Percentiles rank a stretch among this genome's conserved stretches.
Evolutionary conservation across 2,329 filamentous ascomycete genomes (phyloP).

Genomic region (Ceratocystis papillata): DNA sequence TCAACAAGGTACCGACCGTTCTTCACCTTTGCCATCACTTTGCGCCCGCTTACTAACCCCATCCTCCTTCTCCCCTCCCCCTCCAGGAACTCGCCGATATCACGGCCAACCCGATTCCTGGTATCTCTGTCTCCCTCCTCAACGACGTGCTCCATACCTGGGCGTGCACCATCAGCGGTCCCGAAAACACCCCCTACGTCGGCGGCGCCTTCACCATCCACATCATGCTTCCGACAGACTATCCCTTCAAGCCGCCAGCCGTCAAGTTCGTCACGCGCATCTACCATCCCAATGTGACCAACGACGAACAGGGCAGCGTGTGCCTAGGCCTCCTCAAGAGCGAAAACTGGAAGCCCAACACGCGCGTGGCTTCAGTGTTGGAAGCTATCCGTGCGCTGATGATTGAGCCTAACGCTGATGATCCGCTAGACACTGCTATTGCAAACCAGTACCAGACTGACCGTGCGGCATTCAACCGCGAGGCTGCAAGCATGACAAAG

Average conservation of each 20-base stretch:
- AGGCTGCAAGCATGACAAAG: slow-evolving; percentile 31
- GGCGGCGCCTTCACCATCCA: slow-evolving; percentile 68
- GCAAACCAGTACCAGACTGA: slow-evolving; percentile 72
- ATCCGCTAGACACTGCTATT: slow-evolving; percentile 77
- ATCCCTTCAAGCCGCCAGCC: slow-evolving; percentile 99
- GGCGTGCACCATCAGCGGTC: slow-evolving; percentile 41
- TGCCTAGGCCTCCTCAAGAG: slow-evolving; percentile 90
- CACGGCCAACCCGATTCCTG: slow-evolving; percentile 37
- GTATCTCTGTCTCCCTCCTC: slow-evolving; percentile 40
- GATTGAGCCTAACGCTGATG: slow-evolving; percentile 72
- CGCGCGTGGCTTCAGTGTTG: slow-evolving; percentile 63
- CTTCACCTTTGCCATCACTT: not conserved
- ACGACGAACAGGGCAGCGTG: slow-evolving; percentile 86
- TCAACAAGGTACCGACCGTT: slow-evolving; percentile 34
- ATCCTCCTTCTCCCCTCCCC: not conserved
- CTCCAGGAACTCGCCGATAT: slow-evolving; percentile 45
- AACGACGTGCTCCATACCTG: slow-evolving; percentile 43
- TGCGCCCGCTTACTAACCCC: slow-evolving; percentile 26
- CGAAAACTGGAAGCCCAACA: slow-evolving; percentile 86
- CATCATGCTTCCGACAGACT: slow-evolving; percentile 99
- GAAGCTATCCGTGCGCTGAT: slow-evolving; percentile 65
- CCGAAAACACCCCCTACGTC: slow-evolving; percentile 39
- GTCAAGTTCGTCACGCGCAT: slow-evolving; percentile 99
- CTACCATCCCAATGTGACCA: slow-evolving; percentile 99
- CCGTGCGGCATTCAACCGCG: slow-evolving; percentile 51